These are phyloP conservation scores for Fusarium haematococcum DNA, from an alignment of 2,329 filamentous ascomycete species.

Conservation along the genomic window DNA sequence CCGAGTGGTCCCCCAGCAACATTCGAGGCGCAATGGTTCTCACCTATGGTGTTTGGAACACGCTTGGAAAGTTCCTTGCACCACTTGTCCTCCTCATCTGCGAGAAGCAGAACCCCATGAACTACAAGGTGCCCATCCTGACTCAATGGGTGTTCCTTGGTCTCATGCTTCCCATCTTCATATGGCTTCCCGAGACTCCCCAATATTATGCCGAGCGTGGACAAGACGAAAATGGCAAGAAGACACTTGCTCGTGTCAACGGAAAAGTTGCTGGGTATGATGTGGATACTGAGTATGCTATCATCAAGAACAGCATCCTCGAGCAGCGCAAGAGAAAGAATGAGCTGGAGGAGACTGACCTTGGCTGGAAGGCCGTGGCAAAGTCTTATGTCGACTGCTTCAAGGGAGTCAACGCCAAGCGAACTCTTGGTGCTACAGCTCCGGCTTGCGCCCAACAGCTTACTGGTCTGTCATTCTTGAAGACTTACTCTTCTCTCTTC, in stretches of 20 bases:
- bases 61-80: constrained; percentile 20
- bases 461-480: constrained; percentile 23
- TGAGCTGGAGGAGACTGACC: neutral
- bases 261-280: constrained; percentile 12
- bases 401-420: constrained; percentile 3
- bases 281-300: constrained; percentile 15
- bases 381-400: constrained; percentile 22
- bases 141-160: constrained; percentile 25
- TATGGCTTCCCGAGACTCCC: constrained; percentile 26
- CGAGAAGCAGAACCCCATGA: constrained; percentile 10
- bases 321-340: constrained; percentile 10
- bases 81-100: constrained; percentile 6
- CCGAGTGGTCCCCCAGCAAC: constrained; percentile 25
- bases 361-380: neutral
- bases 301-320: constrained; percentile 25
- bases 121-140: constrained; percentile 19
- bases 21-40: constrained; percentile 26
- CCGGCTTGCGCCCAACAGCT: constrained; percentile 27
- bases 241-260: constrained; percentile 12
- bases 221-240: constrained; percentile 9
- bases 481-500: constrained; percentile 21
- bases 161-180: constrained; percentile 24
- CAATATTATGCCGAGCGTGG: constrained; percentile 19
- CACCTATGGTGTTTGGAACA: constrained; percentile 20
- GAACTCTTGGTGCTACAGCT: constrained; percentile 22